Percentiles rank a stretch among this genome's conserved stretches.
Conservation (phyloP, 2,329 filamentous ascomycete species). For the Thermomyces lanuginosus region DNA sequence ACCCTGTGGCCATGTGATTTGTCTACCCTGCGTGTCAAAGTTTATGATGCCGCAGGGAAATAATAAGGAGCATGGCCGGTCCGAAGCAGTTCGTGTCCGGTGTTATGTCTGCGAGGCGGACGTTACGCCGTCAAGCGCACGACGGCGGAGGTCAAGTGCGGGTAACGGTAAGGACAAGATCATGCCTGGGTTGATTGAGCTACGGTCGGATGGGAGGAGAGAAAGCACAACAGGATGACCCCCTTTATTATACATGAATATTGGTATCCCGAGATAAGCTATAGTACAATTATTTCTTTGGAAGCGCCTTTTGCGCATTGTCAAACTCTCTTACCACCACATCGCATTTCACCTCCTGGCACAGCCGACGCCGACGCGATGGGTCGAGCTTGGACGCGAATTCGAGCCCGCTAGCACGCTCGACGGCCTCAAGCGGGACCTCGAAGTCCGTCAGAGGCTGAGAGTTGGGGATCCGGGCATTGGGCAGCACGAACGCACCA, state of each 20-base stretch:
- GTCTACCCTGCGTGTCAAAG: slow-evolving; percentile 65
- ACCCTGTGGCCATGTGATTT: slow-evolving; percentile 83
- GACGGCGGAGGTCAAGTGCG: slow-evolving; percentile 10
- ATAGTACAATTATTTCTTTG: no score
- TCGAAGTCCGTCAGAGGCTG: slow-evolving; percentile 86
- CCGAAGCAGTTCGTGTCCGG: slow-evolving; percentile 30
- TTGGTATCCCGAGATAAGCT: no score
- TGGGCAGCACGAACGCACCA: slow-evolving; percentile 88
- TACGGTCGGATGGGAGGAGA: slow-evolving; percentile 78
- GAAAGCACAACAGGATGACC: no score
- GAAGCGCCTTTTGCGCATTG: slow-evolving; percentile 35
- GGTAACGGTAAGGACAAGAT: slow-evolving; percentile 36
- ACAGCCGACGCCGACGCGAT: slow-evolving; percentile 60
- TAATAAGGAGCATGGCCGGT: slow-evolving; percentile 29
- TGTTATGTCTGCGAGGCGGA: slow-evolving; percentile 83
- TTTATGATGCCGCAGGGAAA: slow-evolving; percentile 49
- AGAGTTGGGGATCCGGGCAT: slow-evolving; percentile 70
- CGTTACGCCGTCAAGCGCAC: slow-evolving; percentile 36
- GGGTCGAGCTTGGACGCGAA: slow-evolving; percentile 68
- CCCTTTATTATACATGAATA: no score
- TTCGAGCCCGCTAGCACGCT: slow-evolving; percentile 80
- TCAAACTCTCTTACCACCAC: slow-evolving; percentile 68
- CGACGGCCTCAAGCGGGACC: slow-evolving; percentile 81
- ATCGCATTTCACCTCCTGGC: slow-evolving; percentile 70
- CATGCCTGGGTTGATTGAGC: slow-evolving; percentile 56